Percentiles rank a stretch among this genome's conserved stretches.
phyloP scores from a whole-genome alignment of 495 filamentous ascomycete species.

The Penicillium dipodomyicola region DNA sequence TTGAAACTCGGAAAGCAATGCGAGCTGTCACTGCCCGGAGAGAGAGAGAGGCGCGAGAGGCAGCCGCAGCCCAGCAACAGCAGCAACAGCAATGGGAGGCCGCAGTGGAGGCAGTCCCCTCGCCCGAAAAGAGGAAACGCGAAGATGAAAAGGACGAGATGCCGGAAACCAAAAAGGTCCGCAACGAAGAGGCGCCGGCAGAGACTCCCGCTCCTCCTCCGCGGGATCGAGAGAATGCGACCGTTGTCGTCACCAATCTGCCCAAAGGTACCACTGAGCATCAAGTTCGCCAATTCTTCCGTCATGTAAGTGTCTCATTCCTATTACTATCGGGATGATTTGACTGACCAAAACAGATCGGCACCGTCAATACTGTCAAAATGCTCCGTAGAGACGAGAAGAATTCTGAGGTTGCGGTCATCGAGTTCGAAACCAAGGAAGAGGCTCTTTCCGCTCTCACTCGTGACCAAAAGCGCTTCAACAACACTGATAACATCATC shows the following conservation, averaged over 20 bases:
- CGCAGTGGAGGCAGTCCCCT: constrained; percentile 26
- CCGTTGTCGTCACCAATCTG: constrained; percentile 74
- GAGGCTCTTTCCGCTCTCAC: constrained; percentile 79
- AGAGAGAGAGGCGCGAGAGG: constrained; percentile 61
- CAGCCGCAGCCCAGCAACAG: constrained; percentile 44
- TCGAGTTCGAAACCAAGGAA: constrained; percentile 80
- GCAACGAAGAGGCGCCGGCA: constrained; percentile 31
- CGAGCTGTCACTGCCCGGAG: constrained; percentile 62
- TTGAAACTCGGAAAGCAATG: constrained; percentile 64
- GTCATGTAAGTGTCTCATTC: constrained; percentile 54
- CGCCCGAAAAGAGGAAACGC: constrained; percentile 66
- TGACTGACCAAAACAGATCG: constrained; percentile 52
- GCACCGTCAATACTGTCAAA: constrained; percentile 73
- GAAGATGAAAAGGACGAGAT: constrained; percentile 48
- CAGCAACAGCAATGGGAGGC: constrained; percentile 24
- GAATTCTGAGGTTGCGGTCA: constrained; percentile 63
- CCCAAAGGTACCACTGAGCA: constrained; percentile 66
- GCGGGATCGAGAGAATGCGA: constrained; percentile 86
- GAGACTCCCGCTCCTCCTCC: constrained; percentile 53
- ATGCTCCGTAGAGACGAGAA: constrained; percentile 56
- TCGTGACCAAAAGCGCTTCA: constrained; percentile 72
- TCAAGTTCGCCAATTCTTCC: constrained; percentile 82
- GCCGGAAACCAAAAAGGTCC: constrained; percentile 7
- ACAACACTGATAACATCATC: constrained; percentile 56
- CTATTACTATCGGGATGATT: not conserved